phyloP scores from a whole-genome alignment of 139 green algal genomes.

The Chlamydomonas eustigma region DNA sequence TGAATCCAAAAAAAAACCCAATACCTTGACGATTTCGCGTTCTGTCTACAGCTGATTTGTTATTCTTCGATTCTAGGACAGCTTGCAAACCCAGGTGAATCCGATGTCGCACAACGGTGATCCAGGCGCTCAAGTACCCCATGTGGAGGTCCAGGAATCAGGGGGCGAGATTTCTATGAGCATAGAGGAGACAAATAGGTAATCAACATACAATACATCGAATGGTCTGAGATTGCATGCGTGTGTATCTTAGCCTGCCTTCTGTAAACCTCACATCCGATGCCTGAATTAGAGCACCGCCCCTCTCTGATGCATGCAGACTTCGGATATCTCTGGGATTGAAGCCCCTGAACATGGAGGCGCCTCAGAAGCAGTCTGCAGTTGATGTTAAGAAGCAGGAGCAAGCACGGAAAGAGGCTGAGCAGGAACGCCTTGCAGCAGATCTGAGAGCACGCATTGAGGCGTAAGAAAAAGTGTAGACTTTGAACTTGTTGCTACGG shows the following conservation, averaged over 20 bases:
- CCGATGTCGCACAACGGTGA: too few relatives aligned
- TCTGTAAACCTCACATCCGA: neutral
- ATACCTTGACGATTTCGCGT: too few relatives aligned
- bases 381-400: constrained; percentile 15
- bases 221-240: neutral
- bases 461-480: constrained; percentile 37
- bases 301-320: constrained; percentile 32
- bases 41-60: too few relatives aligned
- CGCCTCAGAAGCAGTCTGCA: neutral
- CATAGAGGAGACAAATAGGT: constrained; percentile 83
- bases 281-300: neutral
- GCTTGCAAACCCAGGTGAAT: too few relatives aligned
- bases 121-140: too few relatives aligned
- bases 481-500: too few relatives aligned
- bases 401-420: constrained; percentile 25
- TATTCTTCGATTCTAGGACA: too few relatives aligned
- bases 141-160: neutral
- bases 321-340: constrained; percentile 66
- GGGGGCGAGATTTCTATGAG: constrained; percentile 56
- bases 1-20: too few relatives aligned
- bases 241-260: neutral
- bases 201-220: neutral
- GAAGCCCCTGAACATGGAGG: constrained; percentile 52
- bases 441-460: constrained; percentile 20
- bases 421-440: constrained; percentile 31